These are phyloP conservation scores for Crucihimalaya himalaica DNA, from an alignment of 345 rosid genomes.

Conservation along the genomic window DNA sequence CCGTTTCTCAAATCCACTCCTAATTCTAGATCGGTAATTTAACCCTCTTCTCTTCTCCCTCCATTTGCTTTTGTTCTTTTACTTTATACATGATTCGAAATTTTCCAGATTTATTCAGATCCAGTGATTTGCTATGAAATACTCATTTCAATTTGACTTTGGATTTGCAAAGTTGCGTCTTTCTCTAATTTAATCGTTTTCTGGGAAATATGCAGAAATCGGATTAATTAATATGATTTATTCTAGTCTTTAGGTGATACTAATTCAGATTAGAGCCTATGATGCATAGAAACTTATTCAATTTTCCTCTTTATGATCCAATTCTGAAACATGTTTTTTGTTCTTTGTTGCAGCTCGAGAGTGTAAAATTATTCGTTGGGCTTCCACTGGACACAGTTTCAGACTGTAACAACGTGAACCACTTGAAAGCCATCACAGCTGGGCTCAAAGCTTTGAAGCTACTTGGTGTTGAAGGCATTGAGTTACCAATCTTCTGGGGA, in stretches of 20 bases:
- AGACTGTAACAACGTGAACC: conserved; percentile 58
- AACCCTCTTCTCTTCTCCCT: neutral
- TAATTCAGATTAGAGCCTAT: neutral
- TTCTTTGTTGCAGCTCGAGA: conserved; percentile 50
- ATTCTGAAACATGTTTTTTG: neutral
- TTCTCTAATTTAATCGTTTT: neutral
- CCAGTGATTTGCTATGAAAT: neutral
- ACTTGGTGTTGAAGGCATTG: conserved; percentile 86
- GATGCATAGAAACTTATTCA: neutral
- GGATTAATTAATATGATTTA: neutral
- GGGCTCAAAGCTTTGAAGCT: conserved; percentile 88
- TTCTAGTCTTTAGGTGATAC: neutral
- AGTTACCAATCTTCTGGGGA: conserved; percentile 95
- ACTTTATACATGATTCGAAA: neutral
- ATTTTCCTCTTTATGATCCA: neutral
- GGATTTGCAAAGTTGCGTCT: neutral
- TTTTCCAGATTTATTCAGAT: conserved; percentile 6
- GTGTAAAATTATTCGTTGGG: conserved; percentile 72
- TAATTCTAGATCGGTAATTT: conserved; percentile 55
- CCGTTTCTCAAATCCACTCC: conserved; percentile 32
- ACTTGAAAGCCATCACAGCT: conserved; percentile 68
- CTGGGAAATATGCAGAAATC: neutral
- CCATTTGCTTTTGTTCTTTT: neutral
- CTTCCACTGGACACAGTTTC: conserved; percentile 83
- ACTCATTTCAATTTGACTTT: neutral